phyloP scores from a whole-genome alignment of 441 rosid genomes.

The Hura crepitans region DNA sequence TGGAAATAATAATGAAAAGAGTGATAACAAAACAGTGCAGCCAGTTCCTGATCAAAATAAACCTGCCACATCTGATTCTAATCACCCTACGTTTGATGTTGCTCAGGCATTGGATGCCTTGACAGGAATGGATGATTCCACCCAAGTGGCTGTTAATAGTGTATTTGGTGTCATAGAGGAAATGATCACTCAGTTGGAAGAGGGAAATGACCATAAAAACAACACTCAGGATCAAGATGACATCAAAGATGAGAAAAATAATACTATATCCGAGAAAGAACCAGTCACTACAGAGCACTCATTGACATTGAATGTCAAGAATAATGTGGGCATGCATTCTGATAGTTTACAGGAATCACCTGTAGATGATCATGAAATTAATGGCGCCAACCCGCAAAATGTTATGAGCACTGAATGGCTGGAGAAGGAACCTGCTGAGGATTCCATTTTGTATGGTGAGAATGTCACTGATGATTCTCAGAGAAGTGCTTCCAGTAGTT shows the following conservation, averaged over 20 bases:
- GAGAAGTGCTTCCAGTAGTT: conserved; percentile 15
- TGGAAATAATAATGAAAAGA: conserved; percentile 45
- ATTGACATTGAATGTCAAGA: conserved; percentile 22
- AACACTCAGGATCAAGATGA: conserved; percentile 25
- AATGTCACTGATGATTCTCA: conserved; percentile 21
- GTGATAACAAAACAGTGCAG: conserved; percentile 40
- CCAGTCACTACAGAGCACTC: conserved; percentile 17
- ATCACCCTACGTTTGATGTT: conserved; percentile 50
- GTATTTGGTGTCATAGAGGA: conserved; percentile 94
- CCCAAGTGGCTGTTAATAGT: conserved; percentile 95
- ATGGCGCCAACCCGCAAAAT: conserved; percentile 20
- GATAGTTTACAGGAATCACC: conserved; percentile 28
- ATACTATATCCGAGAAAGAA: conserved; percentile 25
- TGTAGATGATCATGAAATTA: conserved; percentile 17
- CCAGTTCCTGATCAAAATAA: conserved; percentile 45
- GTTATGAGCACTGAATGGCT: conserved; percentile 29
- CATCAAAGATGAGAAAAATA: conserved; percentile 28
- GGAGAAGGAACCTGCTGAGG: conserved; percentile 28
- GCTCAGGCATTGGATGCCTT: conserved; percentile 83
- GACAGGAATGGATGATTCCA: conserved; percentile 94
- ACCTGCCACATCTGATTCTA: conserved; percentile 38
- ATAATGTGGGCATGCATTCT: conserved; percentile 26
- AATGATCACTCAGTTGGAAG: conserved; percentile 79
- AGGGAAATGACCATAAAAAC: conserved; percentile 42
- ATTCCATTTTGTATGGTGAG: conserved; percentile 16